These are phyloP conservation scores for Pseudoscleropodium purum DNA, from an alignment of 225 moss, liverwort and hornwort species.

Conservation along the genomic window DNA sequence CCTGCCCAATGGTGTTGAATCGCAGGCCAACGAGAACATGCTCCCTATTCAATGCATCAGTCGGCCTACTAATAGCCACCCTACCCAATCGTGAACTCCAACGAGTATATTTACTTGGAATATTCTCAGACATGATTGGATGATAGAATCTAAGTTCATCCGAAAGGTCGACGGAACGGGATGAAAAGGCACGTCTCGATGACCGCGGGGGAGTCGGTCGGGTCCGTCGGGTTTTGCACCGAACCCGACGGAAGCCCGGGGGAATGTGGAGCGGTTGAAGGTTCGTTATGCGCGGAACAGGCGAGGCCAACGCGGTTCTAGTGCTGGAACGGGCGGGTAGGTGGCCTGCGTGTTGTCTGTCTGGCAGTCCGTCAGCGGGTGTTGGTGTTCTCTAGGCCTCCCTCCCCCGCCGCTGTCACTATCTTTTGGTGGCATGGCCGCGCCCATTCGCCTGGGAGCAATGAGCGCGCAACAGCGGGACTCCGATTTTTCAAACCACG, in stretches of 20 bases:
- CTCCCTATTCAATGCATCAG: not conserved
- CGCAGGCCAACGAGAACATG: not conserved
- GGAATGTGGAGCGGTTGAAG: not conserved
- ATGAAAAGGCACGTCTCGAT: not conserved
- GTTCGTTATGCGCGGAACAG: not conserved
- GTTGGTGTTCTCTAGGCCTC: not conserved
- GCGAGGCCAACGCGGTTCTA: not conserved
- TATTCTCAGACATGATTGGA: not conserved
- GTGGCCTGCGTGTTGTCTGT: not conserved
- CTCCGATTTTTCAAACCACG: not conserved
- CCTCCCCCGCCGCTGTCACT: not conserved
- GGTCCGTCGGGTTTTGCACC: not conserved
- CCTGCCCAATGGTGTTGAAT: not conserved
- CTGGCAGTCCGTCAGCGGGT: not conserved
- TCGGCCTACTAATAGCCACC: not conserved
- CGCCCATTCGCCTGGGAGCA: not conserved
- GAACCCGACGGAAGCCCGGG: not conserved
- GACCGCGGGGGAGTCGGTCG: not conserved
- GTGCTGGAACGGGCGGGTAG: not conserved
- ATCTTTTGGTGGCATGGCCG: not conserved
- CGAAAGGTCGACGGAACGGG: not conserved
- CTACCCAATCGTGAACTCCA: not conserved
- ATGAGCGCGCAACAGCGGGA: not conserved
- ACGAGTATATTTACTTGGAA: not conserved
- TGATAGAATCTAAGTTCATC: conserved; percentile 6